These are phyloP conservation scores for Aspergillus hortae DNA, from an alignment of 2,329 filamentous ascomycete species.

Conservation along the genomic window DNA sequence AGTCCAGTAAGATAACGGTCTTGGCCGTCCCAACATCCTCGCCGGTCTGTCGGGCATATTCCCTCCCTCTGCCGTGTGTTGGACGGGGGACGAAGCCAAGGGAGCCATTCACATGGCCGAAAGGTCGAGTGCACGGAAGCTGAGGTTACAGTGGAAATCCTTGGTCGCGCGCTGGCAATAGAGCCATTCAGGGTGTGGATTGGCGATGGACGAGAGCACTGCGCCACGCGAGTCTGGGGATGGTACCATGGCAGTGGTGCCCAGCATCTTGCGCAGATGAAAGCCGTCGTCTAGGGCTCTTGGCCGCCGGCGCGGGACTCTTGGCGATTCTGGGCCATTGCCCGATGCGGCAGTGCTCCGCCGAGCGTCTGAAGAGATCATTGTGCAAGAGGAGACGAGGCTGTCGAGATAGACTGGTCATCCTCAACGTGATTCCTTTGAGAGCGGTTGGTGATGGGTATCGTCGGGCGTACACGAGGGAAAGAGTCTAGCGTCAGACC, in stretches of 20 bases:
- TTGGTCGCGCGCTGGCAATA: constrained; percentile 9
- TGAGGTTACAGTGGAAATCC: constrained; percentile 13
- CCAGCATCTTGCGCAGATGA: constrained; percentile 1
- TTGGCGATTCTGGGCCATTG: constrained; percentile 7
- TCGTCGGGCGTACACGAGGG: neutral
- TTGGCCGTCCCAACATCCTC: neutral
- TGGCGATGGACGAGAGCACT: neutral
- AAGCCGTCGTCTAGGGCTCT: constrained; percentile 3
- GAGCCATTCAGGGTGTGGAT: neutral
- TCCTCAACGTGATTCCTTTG: too few relatives aligned
- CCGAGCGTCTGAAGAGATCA: neutral
- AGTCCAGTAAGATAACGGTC: neutral
- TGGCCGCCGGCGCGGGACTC: constrained; percentile 1
- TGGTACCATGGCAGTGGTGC: neutral
- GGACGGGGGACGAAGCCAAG: neutral
- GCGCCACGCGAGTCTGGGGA: constrained; percentile 6
- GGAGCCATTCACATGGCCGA: constrained; percentile 1
- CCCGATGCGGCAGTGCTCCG: constrained; percentile 1
- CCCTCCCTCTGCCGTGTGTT: neutral
- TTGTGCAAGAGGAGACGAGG: too few relatives aligned
- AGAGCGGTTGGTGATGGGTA: neutral
- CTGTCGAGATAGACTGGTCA: too few relatives aligned
- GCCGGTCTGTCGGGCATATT: neutral
- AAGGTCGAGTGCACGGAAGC: constrained; percentile 2
- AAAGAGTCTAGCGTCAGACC: neutral